Evolutionary conservation across 495 filamentous ascomycete genomes (phyloP), one percentile per base, ranked within the genome.

Genomic region (Talaromyces trachyspermus): DNA sequence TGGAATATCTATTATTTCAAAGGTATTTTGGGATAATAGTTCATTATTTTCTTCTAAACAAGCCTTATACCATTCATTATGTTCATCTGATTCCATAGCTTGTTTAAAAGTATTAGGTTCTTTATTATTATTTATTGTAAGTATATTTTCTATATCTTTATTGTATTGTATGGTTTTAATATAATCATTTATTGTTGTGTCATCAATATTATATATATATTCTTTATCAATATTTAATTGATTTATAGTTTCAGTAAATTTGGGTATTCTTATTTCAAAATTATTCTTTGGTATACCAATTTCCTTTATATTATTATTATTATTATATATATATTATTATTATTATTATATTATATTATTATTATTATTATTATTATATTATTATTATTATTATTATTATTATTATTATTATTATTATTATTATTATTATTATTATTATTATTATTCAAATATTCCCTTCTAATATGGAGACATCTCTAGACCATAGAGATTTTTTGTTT

Each of bases 201-300:
- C 17, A 8, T 19, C 6, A 20, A 41, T 20, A 41, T 41, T 41
- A 41, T 41, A 41, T 7, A 41, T 41, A 41, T 7, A 41, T 19
- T 41, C 38, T 41, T 41, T 37, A 37, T 37, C 14, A 37, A 37
- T 41, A 41, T 41, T 41, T 41, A 41, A 20, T 20, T 41, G 7
- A 24, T 41, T 41, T 41, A 41, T 41, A 20, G 20, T 7, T 41
- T 41, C 38, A 8, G 17, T 41, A 18, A 7, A 41, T 41, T 5
- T n/a, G 5, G 20, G 38, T 5, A 41, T 24, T 18, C 22, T 5
- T 20, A 41, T 41, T 20, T 41, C 17, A 20, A 41, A 5, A 7
- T 41, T 41, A 19, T 30, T 41, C 17, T 41, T 41, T 20, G 17
- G n/a, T 7, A 20, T 20, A 6, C 10, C 22, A 7, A 4, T 41